Evolutionary conservation across 2,329 filamentous ascomycete species (phyloP).

Genomic region (Aspergillus ibericus): DNA sequence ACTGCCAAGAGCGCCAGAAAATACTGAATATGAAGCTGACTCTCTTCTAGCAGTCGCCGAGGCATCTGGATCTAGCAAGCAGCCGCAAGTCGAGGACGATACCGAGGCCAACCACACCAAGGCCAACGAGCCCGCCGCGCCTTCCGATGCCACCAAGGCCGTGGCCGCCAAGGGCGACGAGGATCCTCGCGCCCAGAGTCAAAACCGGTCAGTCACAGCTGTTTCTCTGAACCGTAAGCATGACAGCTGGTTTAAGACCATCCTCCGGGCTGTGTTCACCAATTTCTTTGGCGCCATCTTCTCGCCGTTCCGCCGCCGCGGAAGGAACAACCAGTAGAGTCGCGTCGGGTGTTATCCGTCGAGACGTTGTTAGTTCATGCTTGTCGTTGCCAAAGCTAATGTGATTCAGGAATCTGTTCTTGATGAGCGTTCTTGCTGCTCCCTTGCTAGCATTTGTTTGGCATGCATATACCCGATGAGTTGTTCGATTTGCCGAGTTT

Average conservation of each 20-base stretch:
- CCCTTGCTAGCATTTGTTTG: slow-evolving; percentile 34
- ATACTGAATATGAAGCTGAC: slow-evolving; percentile 35
- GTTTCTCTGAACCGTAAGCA: slow-evolving; percentile 40
- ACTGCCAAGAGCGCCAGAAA: slow-evolving; percentile 23
- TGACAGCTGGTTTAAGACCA: slow-evolving; percentile 43
- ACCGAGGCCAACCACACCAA: slow-evolving; percentile 14
- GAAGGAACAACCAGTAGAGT: slow-evolving; percentile 30
- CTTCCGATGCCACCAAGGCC: slow-evolving; percentile 11
- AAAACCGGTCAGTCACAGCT: slow-evolving; percentile 41
- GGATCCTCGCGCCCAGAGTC: slow-evolving; percentile 34
- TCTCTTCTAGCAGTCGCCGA: slow-evolving; percentile 31
- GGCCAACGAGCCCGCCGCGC: slow-evolving; percentile 8
- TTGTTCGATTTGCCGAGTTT: slow-evolving; percentile 17
- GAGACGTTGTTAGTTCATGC: slow-evolving; percentile 13
- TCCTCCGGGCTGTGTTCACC: slow-evolving; percentile 43
- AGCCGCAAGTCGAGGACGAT: slow-evolving; percentile 51
- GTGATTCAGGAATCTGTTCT: slow-evolving; percentile 34
- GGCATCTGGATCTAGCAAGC: slow-evolving; percentile 34
- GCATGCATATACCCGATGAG: slow-evolving; percentile 28
- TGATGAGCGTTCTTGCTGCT: slow-evolving; percentile 31
- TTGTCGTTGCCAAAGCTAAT: slow-evolving; percentile 29
- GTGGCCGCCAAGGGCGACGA: slow-evolving; percentile 24
- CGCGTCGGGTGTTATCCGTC: slow-evolving; percentile 1
- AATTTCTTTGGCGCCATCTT: slow-evolving; percentile 43
- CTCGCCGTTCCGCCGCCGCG: slow-evolving; percentile 40